Conservation (phyloP, 2,329 filamentous ascomycete species). For the Myriosclerotinia curreyana region DNA sequence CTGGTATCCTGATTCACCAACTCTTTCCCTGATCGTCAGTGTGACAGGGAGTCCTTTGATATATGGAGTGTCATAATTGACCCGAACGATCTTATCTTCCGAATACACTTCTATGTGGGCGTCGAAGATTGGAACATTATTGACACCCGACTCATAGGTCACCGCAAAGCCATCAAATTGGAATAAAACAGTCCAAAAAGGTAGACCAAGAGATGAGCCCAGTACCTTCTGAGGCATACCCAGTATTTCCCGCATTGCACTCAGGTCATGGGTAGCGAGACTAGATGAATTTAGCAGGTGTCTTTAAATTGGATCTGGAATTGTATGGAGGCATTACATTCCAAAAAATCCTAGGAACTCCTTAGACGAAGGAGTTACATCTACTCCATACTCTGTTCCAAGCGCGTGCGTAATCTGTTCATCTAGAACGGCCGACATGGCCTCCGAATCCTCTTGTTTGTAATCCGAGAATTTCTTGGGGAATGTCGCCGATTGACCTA, state of each 20-base stretch:
- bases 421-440: slow-evolving; percentile 59
- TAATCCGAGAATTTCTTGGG: slow-evolving; percentile 46
- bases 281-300: slow-evolving; percentile 40
- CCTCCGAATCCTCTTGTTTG: slow-evolving; percentile 30
- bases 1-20: slow-evolving; percentile 21
- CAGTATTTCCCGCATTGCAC: slow-evolving; percentile 52
- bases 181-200: slow-evolving; percentile 47
- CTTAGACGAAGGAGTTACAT: slow-evolving; percentile 13
- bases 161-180: slow-evolving; percentile 49
- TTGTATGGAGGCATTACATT: background rate
- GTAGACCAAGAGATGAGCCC: slow-evolving; percentile 45
- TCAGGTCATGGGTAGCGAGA: slow-evolving; percentile 54
- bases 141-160: slow-evolving; percentile 56
- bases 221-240: slow-evolving; percentile 46
- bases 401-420: slow-evolving; percentile 89
- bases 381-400: slow-evolving; percentile 60
- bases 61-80: slow-evolving; percentile 57
- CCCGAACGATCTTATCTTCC: slow-evolving; percentile 50
- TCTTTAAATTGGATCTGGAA: background rate
- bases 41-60: slow-evolving; percentile 51
- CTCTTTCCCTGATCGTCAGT: slow-evolving; percentile 44
- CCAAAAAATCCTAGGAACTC: slow-evolving; percentile 17
- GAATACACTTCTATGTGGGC: slow-evolving; percentile 53
- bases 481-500: slow-evolving; percentile 49
- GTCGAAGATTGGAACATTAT: slow-evolving; percentile 52